Conservation (phyloP, 371 early-diverging fungal genomes). For the Gilbertella persicaria region DNA sequence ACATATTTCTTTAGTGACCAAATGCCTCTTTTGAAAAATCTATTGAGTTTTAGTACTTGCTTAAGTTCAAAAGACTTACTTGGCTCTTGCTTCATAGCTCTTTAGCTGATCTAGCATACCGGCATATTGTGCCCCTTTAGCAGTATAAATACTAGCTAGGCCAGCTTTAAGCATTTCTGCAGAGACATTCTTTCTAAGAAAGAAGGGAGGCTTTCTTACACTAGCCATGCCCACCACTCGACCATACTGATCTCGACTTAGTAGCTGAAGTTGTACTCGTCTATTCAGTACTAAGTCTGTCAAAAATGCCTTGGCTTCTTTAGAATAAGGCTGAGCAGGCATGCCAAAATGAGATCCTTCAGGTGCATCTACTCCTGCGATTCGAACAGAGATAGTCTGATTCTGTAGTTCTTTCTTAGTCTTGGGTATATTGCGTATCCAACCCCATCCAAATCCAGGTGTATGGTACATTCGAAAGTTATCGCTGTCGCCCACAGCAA, state of each 20-base stretch:
- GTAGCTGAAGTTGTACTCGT: slow-evolving; percentile 54
- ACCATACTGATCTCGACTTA: slow-evolving; percentile 69
- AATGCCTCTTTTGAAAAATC: slow-evolving; percentile 33
- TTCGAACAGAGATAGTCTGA: slow-evolving; percentile 64
- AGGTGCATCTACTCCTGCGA: slow-evolving; percentile 83
- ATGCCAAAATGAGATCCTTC: slow-evolving; percentile 75
- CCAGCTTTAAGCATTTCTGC: slow-evolving; percentile 70
- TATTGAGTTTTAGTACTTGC: slow-evolving; percentile 2
- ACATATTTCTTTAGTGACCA: slow-evolving; percentile 43
- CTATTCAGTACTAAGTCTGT: slow-evolving; percentile 47
- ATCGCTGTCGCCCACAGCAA: slow-evolving; percentile 64
- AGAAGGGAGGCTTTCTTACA: slow-evolving; percentile 48
- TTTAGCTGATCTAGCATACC: slow-evolving; percentile 47
- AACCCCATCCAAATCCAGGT: slow-evolving; percentile 63
- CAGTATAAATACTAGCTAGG: slow-evolving; percentile 67
- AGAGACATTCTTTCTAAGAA: slow-evolving; percentile 62
- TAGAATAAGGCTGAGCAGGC: slow-evolving; percentile 69
- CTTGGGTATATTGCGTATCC: slow-evolving; percentile 51
- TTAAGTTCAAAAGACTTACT: slow-evolving; percentile 50
- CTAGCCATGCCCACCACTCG: slow-evolving; percentile 73
- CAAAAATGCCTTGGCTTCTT: slow-evolving; percentile 64
- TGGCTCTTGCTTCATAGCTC: slow-evolving; percentile 57
- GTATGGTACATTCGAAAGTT: slow-evolving; percentile 67
- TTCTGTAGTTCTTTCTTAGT: slow-evolving; percentile 54
- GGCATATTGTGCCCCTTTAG: slow-evolving; percentile 72